Base-by-base conservation (phyloP, 164 flowering plant genomes). In the Vitis labrusca region DNA sequence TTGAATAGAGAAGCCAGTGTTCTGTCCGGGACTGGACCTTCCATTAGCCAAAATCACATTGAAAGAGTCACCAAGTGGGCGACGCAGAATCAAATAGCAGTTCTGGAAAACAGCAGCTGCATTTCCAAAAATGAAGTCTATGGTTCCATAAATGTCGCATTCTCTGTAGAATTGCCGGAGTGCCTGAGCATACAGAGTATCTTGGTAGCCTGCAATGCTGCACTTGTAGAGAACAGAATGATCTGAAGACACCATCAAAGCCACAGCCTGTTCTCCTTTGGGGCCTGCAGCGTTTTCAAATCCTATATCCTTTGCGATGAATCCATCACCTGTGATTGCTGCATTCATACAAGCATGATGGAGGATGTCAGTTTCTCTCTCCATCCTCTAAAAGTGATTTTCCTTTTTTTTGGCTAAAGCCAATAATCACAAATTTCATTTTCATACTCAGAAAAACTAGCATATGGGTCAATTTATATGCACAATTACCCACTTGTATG, bases 201-300 rank as follows among this genome's bases (percentile, higher is more conserved):
- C 88, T 61, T 84, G 88, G 77, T 84, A 79, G 16, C 85, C 88
- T 0, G 65, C 61, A 3, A 84, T 74, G 77, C 81, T 80, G 59
- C 88, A 84, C n/a, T 75, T 70, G 64, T 61, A 80, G 14, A 84
- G 12, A 9, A 79, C 82, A 0, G 88, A 69, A 10, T 54, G 82
- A 52, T 84, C 88, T 0, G 88, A 84, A 8, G 78, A 53, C 9
- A 78, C 19, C 9, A 7, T 61, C 3, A 85, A 68, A 14, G 88
- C 86, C 2, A 83, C 27, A 8, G 86, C 88, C 64, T 85, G 88
- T 3, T 61, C 56, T 10, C 76, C 84, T 59, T 29, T 10, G 5
- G 86, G 82, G 1, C 88, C 88, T 2, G 88, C 88, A 5, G 73
- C 77, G 81, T 85, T 85, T 17, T 81, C 77, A 60, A 85, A 81